phyloP scores from a whole-genome alignment of 2,329 filamentous ascomycete genomes.

The Podosphaera fusca region DNA sequence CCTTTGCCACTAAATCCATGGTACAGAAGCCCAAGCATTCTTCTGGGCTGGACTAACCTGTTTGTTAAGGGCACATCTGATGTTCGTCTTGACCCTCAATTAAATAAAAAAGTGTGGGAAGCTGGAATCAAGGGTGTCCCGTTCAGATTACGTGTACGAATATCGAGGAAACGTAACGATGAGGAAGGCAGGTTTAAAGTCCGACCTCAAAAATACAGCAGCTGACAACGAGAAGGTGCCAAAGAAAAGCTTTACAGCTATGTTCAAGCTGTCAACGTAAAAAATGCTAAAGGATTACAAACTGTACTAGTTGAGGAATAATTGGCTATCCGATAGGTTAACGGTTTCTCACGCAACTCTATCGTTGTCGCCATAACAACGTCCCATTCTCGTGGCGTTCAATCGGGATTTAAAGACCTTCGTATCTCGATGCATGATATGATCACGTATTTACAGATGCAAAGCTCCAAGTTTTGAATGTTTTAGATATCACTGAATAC shows the following conservation, averaged over 20 bases:
- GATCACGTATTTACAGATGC: too few relatives aligned
- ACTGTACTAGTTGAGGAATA: constrained; percentile 65
- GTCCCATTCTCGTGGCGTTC: too few relatives aligned
- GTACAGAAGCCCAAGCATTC: constrained; percentile 31
- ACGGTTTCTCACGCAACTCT: too few relatives aligned
- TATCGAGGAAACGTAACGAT: constrained; percentile 99
- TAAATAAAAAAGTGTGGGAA: constrained; percentile 99
- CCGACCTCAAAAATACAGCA: background rate
- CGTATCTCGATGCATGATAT: too few relatives aligned
- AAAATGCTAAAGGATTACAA: constrained; percentile 94
- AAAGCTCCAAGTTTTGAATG: too few relatives aligned
- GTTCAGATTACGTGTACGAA: constrained; percentile 91
- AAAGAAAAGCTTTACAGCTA: constrained; percentile 99
- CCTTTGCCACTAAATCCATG: constrained; percentile 84
- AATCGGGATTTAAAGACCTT: too few relatives aligned
- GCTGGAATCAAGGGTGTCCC: constrained; percentile 95
- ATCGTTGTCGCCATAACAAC: too few relatives aligned
- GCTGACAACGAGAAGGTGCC: constrained; percentile 56
- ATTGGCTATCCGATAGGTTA: background rate
- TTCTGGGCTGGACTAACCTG: background rate
- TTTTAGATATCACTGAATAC: too few relatives aligned
- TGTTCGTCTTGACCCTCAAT: constrained; percentile 91
- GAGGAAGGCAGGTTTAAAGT: constrained; percentile 47
- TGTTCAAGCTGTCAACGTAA: constrained; percentile 98
- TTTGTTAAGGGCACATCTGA: constrained; percentile 67